Percentiles rank a stretch among this genome's conserved stretches.
Conservation (phyloP, 1,284 basidiomycete species). For the Trametes pubescens region DNA sequence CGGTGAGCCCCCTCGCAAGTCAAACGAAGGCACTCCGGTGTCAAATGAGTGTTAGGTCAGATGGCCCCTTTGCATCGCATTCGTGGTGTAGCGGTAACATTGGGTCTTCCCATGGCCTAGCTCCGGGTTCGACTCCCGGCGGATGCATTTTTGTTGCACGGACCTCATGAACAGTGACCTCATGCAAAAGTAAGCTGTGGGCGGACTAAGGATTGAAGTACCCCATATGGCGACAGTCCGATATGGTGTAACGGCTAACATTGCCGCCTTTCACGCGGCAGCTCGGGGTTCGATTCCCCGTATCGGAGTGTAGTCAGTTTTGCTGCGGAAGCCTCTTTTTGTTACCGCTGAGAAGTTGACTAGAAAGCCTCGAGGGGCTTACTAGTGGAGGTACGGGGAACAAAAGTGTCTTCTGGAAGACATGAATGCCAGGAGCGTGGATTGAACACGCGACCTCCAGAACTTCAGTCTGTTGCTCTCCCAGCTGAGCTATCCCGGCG, state of each 20-base stretch:
- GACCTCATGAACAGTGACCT: too few species aligned
- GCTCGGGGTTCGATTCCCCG: constrained; percentile 84
- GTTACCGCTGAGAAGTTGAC: too few species aligned
- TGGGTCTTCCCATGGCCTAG: constrained; percentile 58
- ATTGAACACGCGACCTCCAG: constrained; percentile 75
- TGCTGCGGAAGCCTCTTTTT: too few species aligned
- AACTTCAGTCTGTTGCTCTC: constrained; percentile 85
- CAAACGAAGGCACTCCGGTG: too few species aligned
- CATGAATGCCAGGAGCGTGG: constrained; percentile 65
- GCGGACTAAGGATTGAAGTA: too few species aligned
- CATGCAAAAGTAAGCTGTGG: too few species aligned
- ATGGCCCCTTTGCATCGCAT: constrained; percentile 20
- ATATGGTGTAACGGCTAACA: constrained; percentile 80
- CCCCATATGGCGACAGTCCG: constrained; percentile 34
- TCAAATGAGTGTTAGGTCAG: too few species aligned
- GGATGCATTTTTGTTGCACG: constrained; percentile 45
- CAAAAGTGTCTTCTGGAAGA: too few species aligned
- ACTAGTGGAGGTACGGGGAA: too few species aligned
- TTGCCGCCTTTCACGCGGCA: constrained; percentile 79
- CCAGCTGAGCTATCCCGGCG: constrained; percentile 77
- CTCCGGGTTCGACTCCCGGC: constrained; percentile 67
- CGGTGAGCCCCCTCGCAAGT: too few species aligned
- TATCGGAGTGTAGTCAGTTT: constrained; percentile 58
- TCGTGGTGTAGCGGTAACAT: constrained; percentile 52
- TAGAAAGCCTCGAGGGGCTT: too few species aligned